These are phyloP conservation scores for Trichoderma semiorbis DNA, from an alignment of 2,329 filamentous ascomycete species.

Conservation along the genomic window DNA sequence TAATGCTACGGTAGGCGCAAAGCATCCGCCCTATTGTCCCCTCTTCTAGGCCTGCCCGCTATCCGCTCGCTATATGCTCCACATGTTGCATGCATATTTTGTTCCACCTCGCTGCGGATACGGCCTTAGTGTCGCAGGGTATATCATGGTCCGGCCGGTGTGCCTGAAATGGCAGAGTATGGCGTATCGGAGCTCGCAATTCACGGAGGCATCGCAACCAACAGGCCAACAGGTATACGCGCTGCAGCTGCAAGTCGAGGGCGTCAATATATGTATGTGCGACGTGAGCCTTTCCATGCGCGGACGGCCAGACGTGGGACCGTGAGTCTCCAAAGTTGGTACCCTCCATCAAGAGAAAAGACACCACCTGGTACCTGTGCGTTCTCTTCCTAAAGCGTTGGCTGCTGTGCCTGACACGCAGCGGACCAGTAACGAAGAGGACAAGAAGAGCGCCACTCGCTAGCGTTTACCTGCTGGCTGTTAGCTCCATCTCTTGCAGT, in stretches of 20 bases:
- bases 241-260: not conserved
- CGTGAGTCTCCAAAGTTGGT: not conserved
- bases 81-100: not conserved
- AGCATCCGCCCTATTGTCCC: not conserved
- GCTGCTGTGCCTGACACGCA: slow-evolving; percentile 15
- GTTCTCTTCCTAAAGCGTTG: not conserved
- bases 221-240: not conserved
- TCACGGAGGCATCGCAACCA: not conserved
- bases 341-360: not conserved
- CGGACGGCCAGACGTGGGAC: not conserved
- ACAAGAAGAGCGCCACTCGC: slow-evolving; percentile 4
- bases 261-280: not conserved
- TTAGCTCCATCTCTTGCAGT: not conserved
- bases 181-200: not conserved
- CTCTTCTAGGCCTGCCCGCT: slow-evolving; percentile 14
- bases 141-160: not conserved
- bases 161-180: not conserved
- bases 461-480: slow-evolving; percentile 1
- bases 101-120: not conserved
- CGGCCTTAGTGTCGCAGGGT: not conserved
- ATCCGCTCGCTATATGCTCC: slow-evolving; percentile 4
- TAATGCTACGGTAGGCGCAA: slow-evolving; percentile 8
- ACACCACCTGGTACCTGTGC: not conserved
- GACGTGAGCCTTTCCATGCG: not conserved
- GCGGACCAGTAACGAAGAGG: not conserved